Evolutionary conservation across 2,329 filamentous ascomycete species (phyloP), one percentile per base, ranked within the genome.

Genomic region (Colletotrichum salicis): DNA sequence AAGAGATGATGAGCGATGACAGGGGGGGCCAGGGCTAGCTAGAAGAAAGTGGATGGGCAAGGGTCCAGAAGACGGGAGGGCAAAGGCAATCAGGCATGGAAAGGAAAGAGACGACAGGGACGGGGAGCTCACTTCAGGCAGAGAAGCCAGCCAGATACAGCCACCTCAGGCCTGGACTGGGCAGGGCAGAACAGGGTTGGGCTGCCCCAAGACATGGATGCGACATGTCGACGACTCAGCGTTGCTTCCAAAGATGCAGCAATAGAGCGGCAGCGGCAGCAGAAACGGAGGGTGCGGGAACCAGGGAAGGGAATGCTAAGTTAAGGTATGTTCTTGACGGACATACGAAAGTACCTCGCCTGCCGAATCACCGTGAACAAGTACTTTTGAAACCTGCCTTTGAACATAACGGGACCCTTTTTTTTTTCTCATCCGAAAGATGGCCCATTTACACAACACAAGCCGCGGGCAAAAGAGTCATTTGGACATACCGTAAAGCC

Each of bases 31-130:
- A 69, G 70, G 65, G 65, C 65, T 69, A 55, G 70, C 37, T 41
- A 41, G 15, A 41, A 33, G 59, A 45, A 45, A 52, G 67, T 57
- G 67, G 48, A 63, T 57, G 57, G 65, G 45, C 64, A 66, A 67
- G 68, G 68, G 68, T 71, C 64, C 64, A 67, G 58, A 62, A 60
- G 64, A 62, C 67, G 67, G 67, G 67, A 66, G 37, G 48, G 61
- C 58, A 69, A 59, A 55, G 61, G 61, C 58, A 59, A 56, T 67
- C 62, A 66, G 56, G 33, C 56, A 29, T 60, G 61, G 55, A 3
- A 51, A 33, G 33, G 63, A 29, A 37, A 52, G 45, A 63, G 45
- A 51, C 51, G 60, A 22, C 51, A 24, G 22, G 51, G 24, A 24
- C 24, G 22, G 24, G 51, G n/a, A 54, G 11, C 22, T 22, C 51